Evolutionary conservation across 108 stramenopile species (phyloP).

Genomic region (Cyclotella baltica): DNA sequence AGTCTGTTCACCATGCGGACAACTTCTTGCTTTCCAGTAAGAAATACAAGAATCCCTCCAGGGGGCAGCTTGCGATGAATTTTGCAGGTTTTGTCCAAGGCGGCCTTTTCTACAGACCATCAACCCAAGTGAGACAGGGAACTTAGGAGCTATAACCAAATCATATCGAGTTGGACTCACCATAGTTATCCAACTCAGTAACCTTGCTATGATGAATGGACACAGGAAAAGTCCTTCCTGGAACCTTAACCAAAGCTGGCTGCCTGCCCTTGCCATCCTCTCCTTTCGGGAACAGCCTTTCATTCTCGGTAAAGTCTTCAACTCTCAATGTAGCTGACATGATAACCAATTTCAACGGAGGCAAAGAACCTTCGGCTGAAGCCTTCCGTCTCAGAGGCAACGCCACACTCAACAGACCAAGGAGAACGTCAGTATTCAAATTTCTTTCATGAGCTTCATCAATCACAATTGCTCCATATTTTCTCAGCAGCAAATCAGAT

Average conservation of each 20-base stretch:
- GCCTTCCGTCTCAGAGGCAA: constrained; percentile 85
- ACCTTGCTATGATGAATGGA: constrained; percentile 95
- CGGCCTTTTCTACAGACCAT: constrained; percentile 60
- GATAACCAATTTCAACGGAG: constrained; percentile 94
- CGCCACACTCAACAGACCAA: constrained; percentile 90
- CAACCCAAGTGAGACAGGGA: no score
- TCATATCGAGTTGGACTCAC: constrained; percentile 41
- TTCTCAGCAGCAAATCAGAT: constrained; percentile 91
- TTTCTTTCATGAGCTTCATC: constrained; percentile 96
- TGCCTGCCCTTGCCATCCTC: background rate
- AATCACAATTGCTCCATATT: constrained; percentile 92
- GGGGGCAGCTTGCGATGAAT: constrained; percentile 92
- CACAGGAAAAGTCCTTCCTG: constrained; percentile 94
- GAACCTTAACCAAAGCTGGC: constrained; percentile 88
- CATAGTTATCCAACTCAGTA: constrained; percentile 95
- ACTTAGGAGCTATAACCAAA: background rate
- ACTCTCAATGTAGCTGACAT: constrained; percentile 99
- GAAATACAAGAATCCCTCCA: constrained; percentile 96
- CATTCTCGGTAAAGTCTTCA: constrained; percentile 91
- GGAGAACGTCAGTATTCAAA: constrained; percentile 91
- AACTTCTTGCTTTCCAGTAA: constrained; percentile 96
- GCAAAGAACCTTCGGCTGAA: constrained; percentile 68
- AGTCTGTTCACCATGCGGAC: constrained; percentile 84
- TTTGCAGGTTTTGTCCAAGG: constrained; percentile 83
- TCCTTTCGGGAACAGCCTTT: constrained; percentile 75